These are phyloP conservation scores for Teratosphaeria gauchensis DNA, from an alignment of 2,329 filamentous ascomycete species.

Conservation along the genomic window DNA sequence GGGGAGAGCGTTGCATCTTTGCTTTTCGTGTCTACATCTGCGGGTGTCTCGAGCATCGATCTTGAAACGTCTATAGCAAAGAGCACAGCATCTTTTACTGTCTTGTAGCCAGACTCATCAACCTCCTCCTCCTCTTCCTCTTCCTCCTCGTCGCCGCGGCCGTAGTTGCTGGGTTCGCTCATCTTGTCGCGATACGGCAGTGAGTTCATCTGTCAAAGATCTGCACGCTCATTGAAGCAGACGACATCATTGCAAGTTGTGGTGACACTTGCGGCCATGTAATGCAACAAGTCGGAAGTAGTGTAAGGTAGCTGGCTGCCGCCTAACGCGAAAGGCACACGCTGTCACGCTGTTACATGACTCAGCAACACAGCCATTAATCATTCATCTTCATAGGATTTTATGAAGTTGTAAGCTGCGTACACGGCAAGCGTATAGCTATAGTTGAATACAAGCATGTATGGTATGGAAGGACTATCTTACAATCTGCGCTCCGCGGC, in stretches of 20 bases:
- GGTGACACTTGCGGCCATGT: neutral
- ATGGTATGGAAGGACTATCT: neutral
- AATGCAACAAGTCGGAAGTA: neutral
- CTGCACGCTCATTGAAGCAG: neutral
- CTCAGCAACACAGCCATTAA: neutral
- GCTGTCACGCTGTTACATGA: neutral
- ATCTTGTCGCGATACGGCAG: neutral
- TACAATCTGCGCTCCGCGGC: neutral
- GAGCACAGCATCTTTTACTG: conserved; percentile 93
- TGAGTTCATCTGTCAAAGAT: neutral
- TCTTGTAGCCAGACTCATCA: conserved; percentile 69
- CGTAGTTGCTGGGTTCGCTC: neutral
- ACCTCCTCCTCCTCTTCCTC: conserved; percentile 60
- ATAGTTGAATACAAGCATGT: neutral
- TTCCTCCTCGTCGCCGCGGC: neutral
- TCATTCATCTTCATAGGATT: neutral
- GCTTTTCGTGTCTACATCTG: conserved; percentile 59
- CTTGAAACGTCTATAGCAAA: conserved; percentile 87
- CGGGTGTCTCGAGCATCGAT: conserved; percentile 69
- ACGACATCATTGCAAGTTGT: neutral
- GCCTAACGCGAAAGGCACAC: neutral
- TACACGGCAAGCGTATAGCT: neutral
- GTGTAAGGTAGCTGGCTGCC: neutral
- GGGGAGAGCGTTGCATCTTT: conserved; percentile 63
- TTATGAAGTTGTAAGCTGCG: too few relatives aligned